Conservation (phyloP, 768 basidiomycete genomes). For the Pulveroboletus sp. region DNA sequence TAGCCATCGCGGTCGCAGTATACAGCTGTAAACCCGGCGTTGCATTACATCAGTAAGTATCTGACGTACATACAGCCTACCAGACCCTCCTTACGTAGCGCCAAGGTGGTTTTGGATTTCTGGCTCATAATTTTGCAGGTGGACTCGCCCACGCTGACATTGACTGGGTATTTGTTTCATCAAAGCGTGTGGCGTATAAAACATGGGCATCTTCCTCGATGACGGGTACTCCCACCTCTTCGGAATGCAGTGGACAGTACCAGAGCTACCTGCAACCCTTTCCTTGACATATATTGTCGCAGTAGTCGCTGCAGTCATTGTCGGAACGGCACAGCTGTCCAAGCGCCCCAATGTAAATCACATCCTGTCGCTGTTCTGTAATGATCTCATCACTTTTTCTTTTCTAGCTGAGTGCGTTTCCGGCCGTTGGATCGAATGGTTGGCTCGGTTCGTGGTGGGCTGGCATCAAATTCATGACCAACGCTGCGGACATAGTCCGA, state of each 20-base stretch:
- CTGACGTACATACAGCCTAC: neutral
- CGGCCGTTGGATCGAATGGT: slow-evolving; percentile 23
- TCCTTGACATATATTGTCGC: neutral
- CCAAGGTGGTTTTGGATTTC: neutral
- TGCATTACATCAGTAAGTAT: no score
- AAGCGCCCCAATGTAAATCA: neutral
- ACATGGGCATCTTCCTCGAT: neutral
- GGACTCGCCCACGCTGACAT: no score
- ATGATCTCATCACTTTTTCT: neutral
- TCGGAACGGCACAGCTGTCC: neutral
- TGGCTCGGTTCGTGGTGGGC: slow-evolving; percentile 27
- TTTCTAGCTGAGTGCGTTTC: slow-evolving; percentile 25
- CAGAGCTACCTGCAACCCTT: neutral
- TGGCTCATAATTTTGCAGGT: neutral
- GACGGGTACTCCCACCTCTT: no score
- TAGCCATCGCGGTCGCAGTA: no score
- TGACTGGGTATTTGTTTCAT: neutral
- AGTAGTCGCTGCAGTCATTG: neutral
- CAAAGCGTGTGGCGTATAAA: neutral
- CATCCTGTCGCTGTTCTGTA: neutral
- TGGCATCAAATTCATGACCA: slow-evolving; percentile 14
- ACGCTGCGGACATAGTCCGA: slow-evolving; percentile 20
- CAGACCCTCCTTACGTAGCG: neutral
- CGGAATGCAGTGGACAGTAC: neutral
- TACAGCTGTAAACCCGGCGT: no score